phyloP scores from a whole-genome alignment of 352 stramenopile species.

The Pythium brassicae region DNA sequence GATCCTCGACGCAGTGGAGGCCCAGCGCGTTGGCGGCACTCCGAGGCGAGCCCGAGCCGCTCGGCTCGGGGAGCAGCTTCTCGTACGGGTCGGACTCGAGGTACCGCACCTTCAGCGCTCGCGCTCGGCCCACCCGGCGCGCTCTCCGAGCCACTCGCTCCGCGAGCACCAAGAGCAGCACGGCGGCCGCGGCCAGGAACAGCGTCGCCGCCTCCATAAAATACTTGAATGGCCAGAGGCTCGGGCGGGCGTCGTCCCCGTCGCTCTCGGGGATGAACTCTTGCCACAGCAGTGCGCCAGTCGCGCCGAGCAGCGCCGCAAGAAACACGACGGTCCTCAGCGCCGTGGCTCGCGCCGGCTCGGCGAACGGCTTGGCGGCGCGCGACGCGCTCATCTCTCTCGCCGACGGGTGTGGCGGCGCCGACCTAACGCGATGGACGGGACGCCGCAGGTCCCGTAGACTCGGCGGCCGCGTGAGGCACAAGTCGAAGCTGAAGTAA shows the following conservation, averaged over 20 bases:
- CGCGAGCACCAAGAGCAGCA: not conserved
- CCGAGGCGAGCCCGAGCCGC: not conserved
- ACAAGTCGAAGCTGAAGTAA: conserved; percentile 22
- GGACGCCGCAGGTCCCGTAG: not conserved
- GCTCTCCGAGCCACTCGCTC: not conserved
- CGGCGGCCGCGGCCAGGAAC: not conserved
- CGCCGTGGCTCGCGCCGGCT: not conserved
- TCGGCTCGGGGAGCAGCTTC: not conserved
- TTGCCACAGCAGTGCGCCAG: conserved; percentile 1
- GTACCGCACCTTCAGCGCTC: not conserved
- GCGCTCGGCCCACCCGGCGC: not conserved
- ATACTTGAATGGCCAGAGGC: conserved; percentile 24
- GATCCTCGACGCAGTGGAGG: not conserved
- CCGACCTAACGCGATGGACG: not conserved
- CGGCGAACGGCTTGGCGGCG: not conserved
- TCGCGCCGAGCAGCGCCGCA: not conserved
- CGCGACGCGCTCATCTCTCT: not conserved
- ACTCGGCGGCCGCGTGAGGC: conserved; percentile 13
- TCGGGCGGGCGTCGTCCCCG: conserved; percentile 13
- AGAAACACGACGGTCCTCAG: not conserved
- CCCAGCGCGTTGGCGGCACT: not conserved
- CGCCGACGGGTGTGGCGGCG: not conserved
- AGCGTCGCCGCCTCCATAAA: conserved; percentile 16
- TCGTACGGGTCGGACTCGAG: not conserved
- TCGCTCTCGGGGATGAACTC: conserved; percentile 12